Evolutionary conservation across 192 early-diverging fungal species (phyloP).

Genomic region (Spizellomyces sp.): DNA sequence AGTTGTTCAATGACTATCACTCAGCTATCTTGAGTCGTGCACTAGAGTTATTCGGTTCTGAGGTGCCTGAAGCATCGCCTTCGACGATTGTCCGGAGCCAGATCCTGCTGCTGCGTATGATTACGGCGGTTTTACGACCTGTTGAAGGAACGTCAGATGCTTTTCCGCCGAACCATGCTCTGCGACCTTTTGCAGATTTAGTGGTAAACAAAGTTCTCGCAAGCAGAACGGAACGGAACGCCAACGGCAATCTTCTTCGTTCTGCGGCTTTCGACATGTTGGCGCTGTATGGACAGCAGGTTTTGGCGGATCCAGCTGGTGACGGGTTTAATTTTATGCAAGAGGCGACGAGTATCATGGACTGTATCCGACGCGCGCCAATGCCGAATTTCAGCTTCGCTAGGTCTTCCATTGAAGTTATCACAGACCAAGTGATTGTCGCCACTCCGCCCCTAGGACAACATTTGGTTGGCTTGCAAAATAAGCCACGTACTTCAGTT

Average conservation of each 20-base stretch:
- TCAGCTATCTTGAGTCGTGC: conserved; percentile 6
- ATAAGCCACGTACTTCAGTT: background rate
- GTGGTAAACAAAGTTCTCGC: background rate
- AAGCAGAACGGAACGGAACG: background rate
- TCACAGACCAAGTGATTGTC: too few species aligned
- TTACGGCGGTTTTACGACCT: conserved; percentile 4
- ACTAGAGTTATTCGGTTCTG: background rate
- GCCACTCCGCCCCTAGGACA: background rate
- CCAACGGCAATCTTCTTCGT: too few species aligned
- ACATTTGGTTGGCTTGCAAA: conserved; percentile 1
- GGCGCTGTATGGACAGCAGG: too few species aligned
- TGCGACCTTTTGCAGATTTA: conserved; percentile 29
- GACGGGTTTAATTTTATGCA: too few species aligned
- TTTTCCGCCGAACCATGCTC: conserved; percentile 33
- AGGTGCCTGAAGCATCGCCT: background rate
- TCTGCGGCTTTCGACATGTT: too few species aligned
- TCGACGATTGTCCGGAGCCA: background rate
- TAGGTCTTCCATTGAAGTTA: too few species aligned
- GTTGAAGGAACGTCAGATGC: conserved; percentile 32
- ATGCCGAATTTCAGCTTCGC: too few species aligned
- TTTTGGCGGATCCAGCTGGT: too few species aligned
- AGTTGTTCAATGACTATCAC: conserved; percentile 34
- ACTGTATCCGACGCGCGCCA: too few species aligned
- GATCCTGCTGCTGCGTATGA: conserved; percentile 25
- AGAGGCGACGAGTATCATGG: too few species aligned